Evolutionary conservation across 2,329 filamentous ascomycete genomes (phyloP), one percentile per base, ranked within the genome.

Genomic region (Metarhizium guizhouense): DNA sequence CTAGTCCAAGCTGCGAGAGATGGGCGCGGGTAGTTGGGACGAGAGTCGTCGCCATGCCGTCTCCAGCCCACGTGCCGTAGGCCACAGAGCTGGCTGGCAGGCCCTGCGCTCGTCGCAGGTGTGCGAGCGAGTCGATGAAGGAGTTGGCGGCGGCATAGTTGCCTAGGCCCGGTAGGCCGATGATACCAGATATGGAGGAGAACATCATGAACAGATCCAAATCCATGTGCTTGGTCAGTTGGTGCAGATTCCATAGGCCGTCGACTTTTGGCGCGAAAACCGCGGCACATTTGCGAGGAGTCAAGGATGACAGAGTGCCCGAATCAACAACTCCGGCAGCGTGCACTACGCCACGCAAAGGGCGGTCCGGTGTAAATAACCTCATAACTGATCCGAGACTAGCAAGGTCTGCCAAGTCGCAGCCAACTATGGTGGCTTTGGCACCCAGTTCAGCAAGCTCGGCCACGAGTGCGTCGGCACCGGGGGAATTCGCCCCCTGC

Each of bases 101-200:
- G 13, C 53, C 52, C 38, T 61, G 59, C 1, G 55, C 53, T 10
- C 63, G 63, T 11, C 74, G 68, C 42, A 69, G 67, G 8, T 67
- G 63, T 14, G 65, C 69, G 29, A 76, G 65, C 4, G 67, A 63
- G 49, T 74, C 68, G 54, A 73, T 62, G 59, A 69, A 76, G 18
- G 66, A 64, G 58, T 75, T 76, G 16, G 65, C 72, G 1, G 72
- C 70, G 8, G 66, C 61, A 58, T 77, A 77, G 57, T 71, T 72
- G 56, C 65, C 64, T 54, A 74, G 71, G 1, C 62, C 65, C 3
- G 63, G 58, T 42, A 65, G 62, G 10, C 69, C 72, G 8, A 71
- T 56, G 10, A 69, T 58, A n/a, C 66, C 66, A 0, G 65, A 65
- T 4, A 70, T 61, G 8, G 73, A 75, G 5, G 64, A 68, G 14